Percentiles rank a stretch among this genome's conserved stretches.
Conservation (phyloP, 169 alveolate species). For the Theileria parva region DNA sequence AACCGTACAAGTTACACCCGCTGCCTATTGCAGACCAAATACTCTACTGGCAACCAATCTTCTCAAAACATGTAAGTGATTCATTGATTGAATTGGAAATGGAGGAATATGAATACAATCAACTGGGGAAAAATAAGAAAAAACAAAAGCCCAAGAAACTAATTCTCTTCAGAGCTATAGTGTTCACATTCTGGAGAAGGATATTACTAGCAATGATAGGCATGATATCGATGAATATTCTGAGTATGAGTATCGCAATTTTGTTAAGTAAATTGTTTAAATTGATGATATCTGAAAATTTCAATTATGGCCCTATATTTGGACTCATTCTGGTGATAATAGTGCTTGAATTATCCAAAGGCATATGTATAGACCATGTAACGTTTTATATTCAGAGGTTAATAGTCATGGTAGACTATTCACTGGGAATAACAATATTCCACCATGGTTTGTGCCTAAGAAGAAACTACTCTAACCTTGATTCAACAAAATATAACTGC, state of each 20-base stretch:
- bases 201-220: constrained; percentile 21
- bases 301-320: not conserved
- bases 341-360: constrained; percentile 23
- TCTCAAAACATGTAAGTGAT: constrained; percentile 51
- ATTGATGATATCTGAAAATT: not conserved
- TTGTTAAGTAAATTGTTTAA: not conserved
- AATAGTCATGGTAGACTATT: constrained; percentile 30
- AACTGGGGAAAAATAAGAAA: not conserved
- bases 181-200: constrained; percentile 39
- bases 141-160: not conserved
- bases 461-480: constrained; percentile 13
- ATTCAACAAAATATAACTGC: not conserved
- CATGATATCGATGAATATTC: constrained; percentile 16
- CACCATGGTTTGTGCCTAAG: constrained; percentile 60
- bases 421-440: constrained; percentile 53
- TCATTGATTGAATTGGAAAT: constrained; percentile 22
- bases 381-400: constrained; percentile 37
- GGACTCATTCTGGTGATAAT: constrained; percentile 14
- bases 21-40: constrained; percentile 49
- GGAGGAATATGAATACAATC: not conserved
- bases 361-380: constrained; percentile 40
- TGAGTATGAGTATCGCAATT: constrained; percentile 33
- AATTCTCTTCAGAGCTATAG: constrained; percentile 29
- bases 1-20: constrained; percentile 34
- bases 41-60: constrained; percentile 7